Base-by-base conservation (phyloP, 2,329 filamentous ascomycete species). In the Nigrograna mackinnonii region DNA sequence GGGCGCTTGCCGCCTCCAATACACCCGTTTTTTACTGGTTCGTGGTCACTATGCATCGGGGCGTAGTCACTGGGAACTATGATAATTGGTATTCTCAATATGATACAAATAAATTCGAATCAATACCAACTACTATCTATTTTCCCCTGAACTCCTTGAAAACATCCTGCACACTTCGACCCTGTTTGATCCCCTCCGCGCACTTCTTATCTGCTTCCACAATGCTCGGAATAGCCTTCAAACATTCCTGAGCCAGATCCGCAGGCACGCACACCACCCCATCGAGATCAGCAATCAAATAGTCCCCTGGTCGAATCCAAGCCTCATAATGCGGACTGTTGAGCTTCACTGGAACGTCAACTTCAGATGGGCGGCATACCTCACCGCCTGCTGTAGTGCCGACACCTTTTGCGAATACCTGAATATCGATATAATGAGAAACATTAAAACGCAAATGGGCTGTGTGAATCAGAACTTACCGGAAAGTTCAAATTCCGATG, bases 401-500 rank as follows among this genome's bases (percentile, higher is more conserved):
- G 3, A 36, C 4, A 16, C 17, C 19, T 11, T 17, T 11, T 6
- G 34, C 34, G 16, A 36, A 36, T 42, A 74, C 73, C 24, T 28
- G 14, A n/a, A n/a, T n/a, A n/a, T n/a, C n/a, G n/a, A n/a, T n/a
- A n/a, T n/a, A n/a, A n/a, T n/a, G n/a, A n/a, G n/a, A n/a, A n/a
- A n/a, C n/a, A n/a, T n/a, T n/a, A n/a, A n/a, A n/a, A n/a, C n/a
- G n/a, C n/a, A n/a, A n/a, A n/a, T n/a, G n/a, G n/a, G n/a, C n/a
- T n/a, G n/a, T n/a, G n/a, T n/a, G 14, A 14, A 28, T n/a, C 11
- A 28, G 24, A 12, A 28, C 24, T 2, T 28, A 28, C 24, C 4
- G 76, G 74, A 42, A 68, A 79, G 0, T 59, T 58, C 16, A 79
- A 55, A 17, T 70, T 74, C 5, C 77, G 72, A 54, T 81, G 78